Evolutionary conservation across 495 filamentous ascomycete species (phyloP), one percentile per base, ranked within the genome.

Genomic region (Hapsidospora chrysogenum): DNA sequence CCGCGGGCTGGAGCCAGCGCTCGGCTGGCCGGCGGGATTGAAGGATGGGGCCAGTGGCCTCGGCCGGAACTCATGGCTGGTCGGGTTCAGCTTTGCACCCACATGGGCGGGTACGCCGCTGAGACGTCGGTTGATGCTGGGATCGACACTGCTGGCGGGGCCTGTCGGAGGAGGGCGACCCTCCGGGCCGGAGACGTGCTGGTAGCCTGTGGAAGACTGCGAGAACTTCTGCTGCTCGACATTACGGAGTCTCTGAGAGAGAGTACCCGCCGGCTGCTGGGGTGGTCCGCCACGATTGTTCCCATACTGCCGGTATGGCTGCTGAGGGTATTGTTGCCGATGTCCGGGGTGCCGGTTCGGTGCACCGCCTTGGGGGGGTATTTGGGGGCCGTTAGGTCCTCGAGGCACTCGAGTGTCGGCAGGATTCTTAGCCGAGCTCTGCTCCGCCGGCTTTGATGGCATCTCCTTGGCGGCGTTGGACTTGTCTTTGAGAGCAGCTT

Each of bases 1-100:
- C 33, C 67, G 66, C 9, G 79, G 75, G 49, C 74, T 84, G 13
- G 78, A 80, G 13, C 70, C 61, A 39, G 60, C 63, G 43, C 71
- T 77, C 32, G 63, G 67, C 41, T 63, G 53, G 25, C 63, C 68
- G 43, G 63, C 68, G n/a, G 83, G 85, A 40, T 69, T 82, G 54
- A 94, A 92, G 0, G 77, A 61, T 29, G 63, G 74, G 3, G 84
- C 84, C 26, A 78, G 74, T 7, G 82, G 72, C 46, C 76, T 86
- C 3, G 84, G 84, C 42, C 76, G 72, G 57, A 94, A 94, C 46
- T 92, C 85, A 45, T 74, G 66, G 20, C 78, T 85, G 33, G 73
- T 76, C 2, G 80, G 83, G 44, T 92, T 92, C 57, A 92, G 70
- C 50, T 82, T 78, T 17, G 64, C 64, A 8, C 71, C 67, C 29